Evolutionary conservation across 441 rosid genomes (phyloP).

Genomic region (Pelargonium myrrhifolium): DNA sequence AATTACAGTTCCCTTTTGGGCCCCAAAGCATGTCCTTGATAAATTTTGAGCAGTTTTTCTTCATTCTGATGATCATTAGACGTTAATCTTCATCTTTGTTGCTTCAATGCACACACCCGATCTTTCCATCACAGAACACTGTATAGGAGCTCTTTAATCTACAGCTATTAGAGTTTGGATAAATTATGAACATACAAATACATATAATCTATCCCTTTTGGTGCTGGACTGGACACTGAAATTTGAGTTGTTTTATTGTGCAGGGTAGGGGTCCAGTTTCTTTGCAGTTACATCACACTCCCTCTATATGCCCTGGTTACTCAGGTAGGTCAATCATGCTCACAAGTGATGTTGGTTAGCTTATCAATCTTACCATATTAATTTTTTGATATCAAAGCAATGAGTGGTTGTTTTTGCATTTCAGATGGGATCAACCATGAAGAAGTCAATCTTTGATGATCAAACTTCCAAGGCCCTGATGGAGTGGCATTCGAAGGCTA

Average conservation of each 20-base stretch:
- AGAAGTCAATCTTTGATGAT: constrained; percentile 81
- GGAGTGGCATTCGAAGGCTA: constrained; percentile 74
- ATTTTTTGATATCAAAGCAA: not conserved
- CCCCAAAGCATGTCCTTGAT: too few relatives aligned
- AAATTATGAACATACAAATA: not conserved
- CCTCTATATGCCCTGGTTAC: constrained; percentile 98
- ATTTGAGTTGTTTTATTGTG: not conserved
- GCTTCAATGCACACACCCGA: too few relatives aligned
- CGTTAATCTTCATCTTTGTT: too few relatives aligned
- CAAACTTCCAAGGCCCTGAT: constrained; percentile 77
- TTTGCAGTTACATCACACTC: constrained; percentile 89
- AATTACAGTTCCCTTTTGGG: too few relatives aligned
- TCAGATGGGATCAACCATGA: constrained; percentile 98
- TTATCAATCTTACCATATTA: not conserved
- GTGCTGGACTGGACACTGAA: too few relatives aligned
- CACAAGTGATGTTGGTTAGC: too few relatives aligned
- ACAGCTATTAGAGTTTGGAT: not conserved
- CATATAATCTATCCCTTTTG: not conserved
- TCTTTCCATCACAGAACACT: too few relatives aligned
- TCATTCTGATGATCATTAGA: too few relatives aligned
- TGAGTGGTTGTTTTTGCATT: not conserved
- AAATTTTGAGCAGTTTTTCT: too few relatives aligned
- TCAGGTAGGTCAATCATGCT: constrained; percentile 40
- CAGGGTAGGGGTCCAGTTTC: constrained; percentile 72
- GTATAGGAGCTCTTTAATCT: too few relatives aligned